A percentile compares a stretch with the other conserved stretches of the same genome.
phyloP scores from a whole-genome alignment of 768 basidiomycete species.

The Tylopilus sp. region DNA sequence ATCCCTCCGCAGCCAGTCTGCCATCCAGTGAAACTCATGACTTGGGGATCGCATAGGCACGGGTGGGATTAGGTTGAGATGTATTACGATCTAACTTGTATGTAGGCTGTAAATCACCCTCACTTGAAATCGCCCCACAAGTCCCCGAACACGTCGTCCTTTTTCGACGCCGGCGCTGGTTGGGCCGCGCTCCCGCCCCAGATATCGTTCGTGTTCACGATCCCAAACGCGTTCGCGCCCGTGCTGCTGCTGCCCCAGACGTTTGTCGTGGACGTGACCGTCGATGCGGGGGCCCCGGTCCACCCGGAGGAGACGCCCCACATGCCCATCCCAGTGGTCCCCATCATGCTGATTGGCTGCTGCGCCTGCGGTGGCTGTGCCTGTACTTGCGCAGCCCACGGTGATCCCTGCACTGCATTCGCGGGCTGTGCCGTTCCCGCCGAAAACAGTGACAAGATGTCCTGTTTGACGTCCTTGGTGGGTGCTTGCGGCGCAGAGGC shows the following conservation, averaged over 20 bases:
- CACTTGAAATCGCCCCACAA: constrained; percentile 83
- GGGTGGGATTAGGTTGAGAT: too few species aligned
- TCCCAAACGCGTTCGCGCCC: constrained; percentile 15
- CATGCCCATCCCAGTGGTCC: constrained; percentile 47
- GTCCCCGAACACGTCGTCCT: constrained; percentile 79
- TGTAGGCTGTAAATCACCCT: too few species aligned
- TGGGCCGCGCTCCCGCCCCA: constrained; percentile 44
- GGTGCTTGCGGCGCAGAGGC: constrained; percentile 31
- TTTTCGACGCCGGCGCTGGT: constrained; percentile 43
- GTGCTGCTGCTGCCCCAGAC: constrained; percentile 31
- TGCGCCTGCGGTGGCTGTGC: constrained; percentile 22
- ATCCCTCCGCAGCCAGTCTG: too few species aligned
- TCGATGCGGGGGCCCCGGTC: constrained; percentile 27
- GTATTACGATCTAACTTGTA: too few species aligned
- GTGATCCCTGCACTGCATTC: constrained; percentile 34
- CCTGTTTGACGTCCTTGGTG: constrained; percentile 75
- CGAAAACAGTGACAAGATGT: constrained; percentile 83
- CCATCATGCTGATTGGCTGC: constrained; percentile 52
- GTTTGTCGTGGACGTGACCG: constrained; percentile 18
- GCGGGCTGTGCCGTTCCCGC: constrained; percentile 33
- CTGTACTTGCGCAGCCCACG: neutral
- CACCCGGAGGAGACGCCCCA: constrained; percentile 73
- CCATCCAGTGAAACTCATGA: too few species aligned
- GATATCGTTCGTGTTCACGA: constrained; percentile 47
- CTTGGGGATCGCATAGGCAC: too few species aligned